Base-by-base conservation (phyloP, 2,329 filamentous ascomycete genomes). In the Onygena corvina region DNA sequence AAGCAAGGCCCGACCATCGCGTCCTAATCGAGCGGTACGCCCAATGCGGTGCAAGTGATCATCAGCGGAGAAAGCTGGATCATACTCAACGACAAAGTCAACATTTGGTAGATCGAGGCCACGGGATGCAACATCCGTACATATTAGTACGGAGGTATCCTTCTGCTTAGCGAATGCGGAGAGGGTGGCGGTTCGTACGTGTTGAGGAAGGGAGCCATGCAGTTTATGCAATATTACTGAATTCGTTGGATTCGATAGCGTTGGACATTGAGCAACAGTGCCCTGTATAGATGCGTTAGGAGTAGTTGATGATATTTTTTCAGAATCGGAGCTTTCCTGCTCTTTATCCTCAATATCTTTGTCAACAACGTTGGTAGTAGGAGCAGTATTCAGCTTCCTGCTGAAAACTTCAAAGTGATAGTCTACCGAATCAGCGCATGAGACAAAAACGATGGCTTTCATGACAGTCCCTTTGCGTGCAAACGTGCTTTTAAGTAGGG, bases 371-470 rank as follows among this genome's bases (percentile, higher is more conserved):
- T 53, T 35, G 4, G 11, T 20, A 11, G 14, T 42, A 9, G 16
- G 12, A 23, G 8, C 11, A 12, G 21, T 31, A 14, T 52, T 30
- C 27, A 61, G 55, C 46, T 67, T 65, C 14, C 67, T 69, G 4
- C 74, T 82, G 50, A 98, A 77, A 2, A 94, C 71, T 53, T 93
- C 84, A 63, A 88, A 96, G 64, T 96, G 90, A 59, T 95, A 98
- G 63, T 98, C 88, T 52, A 96, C 92, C 1, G 87, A 92, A 64
- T 98, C 92, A 16, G 92, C 89, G 60, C 92, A 98, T 8, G 90
- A 94, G 45, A 98, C 85, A 69, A 98, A 98, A 30, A 98, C 76
- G 53, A 98, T 95, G 18, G 84, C 86, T 67, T 98, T 96, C 86
- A 94, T 95, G 14, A 94, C 85, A 1, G 86, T 87, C 0, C 88